Base-by-base conservation (phyloP, 2,329 filamentous ascomycete species). In the Dothidotthia symphoricarpi region DNA sequence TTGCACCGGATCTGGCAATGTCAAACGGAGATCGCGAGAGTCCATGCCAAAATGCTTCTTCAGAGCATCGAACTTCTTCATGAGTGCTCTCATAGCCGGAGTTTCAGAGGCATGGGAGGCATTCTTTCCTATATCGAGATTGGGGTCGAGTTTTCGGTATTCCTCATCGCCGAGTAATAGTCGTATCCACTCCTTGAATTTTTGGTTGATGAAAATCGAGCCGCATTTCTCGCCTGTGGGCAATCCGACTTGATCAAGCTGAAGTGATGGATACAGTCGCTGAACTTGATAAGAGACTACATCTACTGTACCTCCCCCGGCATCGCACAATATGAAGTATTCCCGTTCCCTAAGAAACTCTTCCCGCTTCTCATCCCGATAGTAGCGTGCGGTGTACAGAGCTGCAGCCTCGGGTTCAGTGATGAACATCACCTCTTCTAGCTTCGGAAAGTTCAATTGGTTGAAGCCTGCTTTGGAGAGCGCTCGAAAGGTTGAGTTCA, bases 351-450 rank as follows among this genome's bases (percentile, higher is more conserved):
- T 32, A 3, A 53, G 29, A 22, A 53, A 54, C 12, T 51, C 45
- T 13, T 34, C 26, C 3, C 31, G 40, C 11, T 44, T 27, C 25
- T 25, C 41, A 13, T 59, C 44, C 16, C 46, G 47, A 13, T 56
- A 31, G 31, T 45, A 47, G 28, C 57, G 31, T 8, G 55, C 53
- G 9, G 56, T 55, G 29, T 57, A 62, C 0, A 57, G 36, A 4
- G 60, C 55, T 17, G 59, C 58, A n/a, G 59, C 60, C 38, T 63
- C 58, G 1, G 59, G 49, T 31, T 64, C 60, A 4, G 57, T 48
- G 3, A 63, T 42, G 12, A 63, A 37, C 6, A 59, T 39, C 3
- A 55, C 44, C 2, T 61, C 45, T 25, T 47, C 34, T 6, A 62
- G 30, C 11, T 36, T 48, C 8, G 58, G 55, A 31, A 60, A 61